A percentile compares a stretch with the other conserved stretches of the same genome.
Conservation (phyloP, 2,329 filamentous ascomycete species). For the Magnaporthiopsis incrustans region DNA sequence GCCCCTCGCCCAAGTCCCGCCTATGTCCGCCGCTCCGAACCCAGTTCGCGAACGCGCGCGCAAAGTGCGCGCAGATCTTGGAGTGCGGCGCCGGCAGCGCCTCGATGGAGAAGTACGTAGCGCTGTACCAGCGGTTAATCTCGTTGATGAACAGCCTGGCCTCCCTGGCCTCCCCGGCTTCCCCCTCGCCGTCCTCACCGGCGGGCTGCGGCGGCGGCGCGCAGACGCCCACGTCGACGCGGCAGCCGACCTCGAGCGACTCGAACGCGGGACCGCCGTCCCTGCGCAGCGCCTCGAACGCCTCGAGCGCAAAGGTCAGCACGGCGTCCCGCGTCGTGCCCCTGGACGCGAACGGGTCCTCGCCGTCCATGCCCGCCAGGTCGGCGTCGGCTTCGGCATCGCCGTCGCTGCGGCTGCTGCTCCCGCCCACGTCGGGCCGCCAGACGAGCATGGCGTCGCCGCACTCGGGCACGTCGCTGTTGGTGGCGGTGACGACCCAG, state of each 20-base stretch:
- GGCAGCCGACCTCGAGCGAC: conserved; percentile 4
- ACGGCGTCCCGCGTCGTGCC: background rate
- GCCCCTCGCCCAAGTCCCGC: background rate
- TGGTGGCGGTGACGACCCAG: background rate
- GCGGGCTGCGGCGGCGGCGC: background rate
- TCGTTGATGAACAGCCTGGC: conserved; percentile 5
- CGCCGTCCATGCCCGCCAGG: background rate
- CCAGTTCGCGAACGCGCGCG: conserved; percentile 4
- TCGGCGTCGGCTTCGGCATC: background rate
- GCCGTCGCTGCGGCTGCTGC: background rate
- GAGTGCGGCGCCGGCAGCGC: background rate
- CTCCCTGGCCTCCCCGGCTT: background rate
- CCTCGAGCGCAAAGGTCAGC: background rate
- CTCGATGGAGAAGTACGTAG: background rate
- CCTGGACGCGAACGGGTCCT: background rate
- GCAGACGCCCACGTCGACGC: background rate
- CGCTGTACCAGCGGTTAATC: conserved; percentile 3
- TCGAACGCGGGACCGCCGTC: background rate
- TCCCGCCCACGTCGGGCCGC: background rate
- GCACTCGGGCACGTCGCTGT: background rate
- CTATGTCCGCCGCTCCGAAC: background rate
- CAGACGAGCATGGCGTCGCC: background rate
- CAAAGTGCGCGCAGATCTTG: conserved; percentile 2
- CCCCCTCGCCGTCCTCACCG: too few species aligned
- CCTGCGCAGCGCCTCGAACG: conserved; percentile 1